A percentile compares a stretch with the other conserved stretches of the same genome.
Conservation (phyloP, 805 yeast genomes). For the Blastobotrys parvus region DNA sequence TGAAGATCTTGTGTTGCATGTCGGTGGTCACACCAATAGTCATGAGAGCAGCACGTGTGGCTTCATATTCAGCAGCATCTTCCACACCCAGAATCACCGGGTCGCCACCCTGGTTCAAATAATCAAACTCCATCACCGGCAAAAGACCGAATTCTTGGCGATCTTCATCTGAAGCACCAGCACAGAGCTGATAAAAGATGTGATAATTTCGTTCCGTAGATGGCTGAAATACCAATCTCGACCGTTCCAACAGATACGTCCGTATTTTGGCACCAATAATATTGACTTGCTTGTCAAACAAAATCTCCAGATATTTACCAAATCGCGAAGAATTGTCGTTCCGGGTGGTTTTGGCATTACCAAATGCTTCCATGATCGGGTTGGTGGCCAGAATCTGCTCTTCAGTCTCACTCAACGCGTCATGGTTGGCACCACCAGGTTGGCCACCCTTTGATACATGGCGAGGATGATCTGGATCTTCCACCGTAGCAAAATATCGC, state of each 20-base stretch:
- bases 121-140: constrained; percentile 60
- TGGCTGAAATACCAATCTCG: constrained; percentile 92
- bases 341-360: constrained; percentile 96
- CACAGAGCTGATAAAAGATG: constrained; percentile 81
- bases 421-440: constrained; percentile 10
- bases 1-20: constrained; percentile 61
- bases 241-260: constrained; percentile 86
- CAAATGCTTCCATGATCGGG: constrained; percentile 96
- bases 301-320: constrained; percentile 89
- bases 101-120: constrained; percentile 84
- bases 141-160: constrained; percentile 54
- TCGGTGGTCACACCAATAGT: constrained; percentile 64
- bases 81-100: constrained; percentile 64
- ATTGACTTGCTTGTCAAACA: constrained; percentile 64
- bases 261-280: constrained; percentile 93
- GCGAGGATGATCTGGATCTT: constrained; percentile 36
- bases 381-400: constrained; percentile 92
- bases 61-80: constrained; percentile 68
- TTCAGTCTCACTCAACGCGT: constrained; percentile 84
- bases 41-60: constrained; percentile 66
- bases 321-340: constrained; percentile 97
- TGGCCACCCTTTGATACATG: too few species aligned
- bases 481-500: constrained; percentile 96
- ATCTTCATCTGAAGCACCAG: constrained; percentile 51
- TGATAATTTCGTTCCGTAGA: constrained; percentile 87